Evolutionary conservation across 768 basidiomycete species (phyloP), one percentile per base, ranked within the genome.

Genomic region (Xerocomellus amylosporus): DNA sequence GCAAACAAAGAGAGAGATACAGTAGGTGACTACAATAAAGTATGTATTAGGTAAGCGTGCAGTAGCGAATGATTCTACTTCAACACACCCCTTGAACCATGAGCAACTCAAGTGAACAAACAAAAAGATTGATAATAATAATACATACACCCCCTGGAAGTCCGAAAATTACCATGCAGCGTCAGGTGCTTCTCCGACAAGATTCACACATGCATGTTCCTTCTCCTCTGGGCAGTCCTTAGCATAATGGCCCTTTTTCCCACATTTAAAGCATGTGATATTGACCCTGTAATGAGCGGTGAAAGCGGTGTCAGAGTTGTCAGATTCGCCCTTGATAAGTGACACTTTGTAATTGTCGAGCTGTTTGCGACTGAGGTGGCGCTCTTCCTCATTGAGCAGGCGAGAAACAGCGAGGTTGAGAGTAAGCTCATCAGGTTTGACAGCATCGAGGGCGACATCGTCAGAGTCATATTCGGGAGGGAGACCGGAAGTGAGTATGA

Each of bases 221-320:
- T 53, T 39, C 37, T 31, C 19, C 37, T 31, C 14, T 2, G 9
- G 19, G 12, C 51, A 53, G 19, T 46, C 44, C 10, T 43, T 51
- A 28, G 41, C 34, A 30, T 57, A 63, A 38, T 66, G 65, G 7
- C 67, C 67, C 48, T 65, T 42, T 6, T 24, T 42, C 5, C 22
- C 14, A 8, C 24, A 42, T 6, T 30, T 30, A 10, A 44, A 44
- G 8, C 43, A 44, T 0, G 28, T 45, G 30, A 45, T 14, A 3
- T 45, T 45, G 30, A 12, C 30, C 5, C 19, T n/a, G 14, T 30
- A 6, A 20, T 7, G 10, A 45, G 44, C 4, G 3, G 30, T 13
- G 3, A 45, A 45, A 31, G 44, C 4, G 5, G 30, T 2, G 3
- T 45, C 19, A 2, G n/a, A 20, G 3, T 1, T 31, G 30, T 45